Conservation (phyloP, 2,329 filamentous ascomycete genomes). For the Botryosphaeria dothidea region DNA sequence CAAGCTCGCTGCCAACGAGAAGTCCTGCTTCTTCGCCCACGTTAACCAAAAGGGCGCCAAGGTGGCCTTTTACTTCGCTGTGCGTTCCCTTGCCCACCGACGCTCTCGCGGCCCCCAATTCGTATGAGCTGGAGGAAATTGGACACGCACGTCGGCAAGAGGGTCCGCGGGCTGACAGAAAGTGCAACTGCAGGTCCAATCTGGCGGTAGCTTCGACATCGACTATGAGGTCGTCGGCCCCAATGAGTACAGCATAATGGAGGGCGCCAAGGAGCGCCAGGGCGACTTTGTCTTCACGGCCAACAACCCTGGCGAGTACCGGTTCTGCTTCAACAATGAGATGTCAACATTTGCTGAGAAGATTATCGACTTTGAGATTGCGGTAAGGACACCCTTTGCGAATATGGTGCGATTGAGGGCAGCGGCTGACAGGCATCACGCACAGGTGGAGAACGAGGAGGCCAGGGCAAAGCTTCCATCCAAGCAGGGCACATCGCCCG, state of each 20-base stretch:
- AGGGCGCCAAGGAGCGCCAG: slow-evolving; percentile 88
- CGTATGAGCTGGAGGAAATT: too few relatives aligned
- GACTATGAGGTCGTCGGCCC: slow-evolving; percentile 89
- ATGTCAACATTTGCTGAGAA: slow-evolving; percentile 99
- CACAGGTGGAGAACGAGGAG: slow-evolving; percentile 84
- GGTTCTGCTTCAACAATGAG: slow-evolving; percentile 97
- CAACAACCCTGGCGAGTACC: slow-evolving; percentile 82
- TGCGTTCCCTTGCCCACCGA: slow-evolving; percentile 49
- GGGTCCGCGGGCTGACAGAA: neutral
- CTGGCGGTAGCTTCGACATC: slow-evolving; percentile 94
- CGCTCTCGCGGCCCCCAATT: neutral
- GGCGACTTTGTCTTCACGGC: slow-evolving; percentile 98
- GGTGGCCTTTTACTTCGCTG: slow-evolving; percentile 98
- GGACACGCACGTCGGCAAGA: too few relatives aligned
- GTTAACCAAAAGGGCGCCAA: slow-evolving; percentile 80
- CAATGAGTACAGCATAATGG: slow-evolving; percentile 75
- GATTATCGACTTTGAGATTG: slow-evolving; percentile 95
- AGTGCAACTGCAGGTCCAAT: slow-evolving; percentile 74
- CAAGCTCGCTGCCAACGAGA: slow-evolving; percentile 85
- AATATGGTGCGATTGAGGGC: too few relatives aligned
- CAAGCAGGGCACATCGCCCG: slow-evolving; percentile 83
- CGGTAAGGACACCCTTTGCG: slow-evolving; percentile 64
- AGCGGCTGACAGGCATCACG: neutral
- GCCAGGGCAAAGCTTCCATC: slow-evolving; percentile 75
- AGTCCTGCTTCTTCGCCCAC: slow-evolving; percentile 89